Evolutionary conservation across 305 asterid genomes (phyloP), one percentile per base, ranked within the genome.

Genomic region (Nicotiana rustica): DNA sequence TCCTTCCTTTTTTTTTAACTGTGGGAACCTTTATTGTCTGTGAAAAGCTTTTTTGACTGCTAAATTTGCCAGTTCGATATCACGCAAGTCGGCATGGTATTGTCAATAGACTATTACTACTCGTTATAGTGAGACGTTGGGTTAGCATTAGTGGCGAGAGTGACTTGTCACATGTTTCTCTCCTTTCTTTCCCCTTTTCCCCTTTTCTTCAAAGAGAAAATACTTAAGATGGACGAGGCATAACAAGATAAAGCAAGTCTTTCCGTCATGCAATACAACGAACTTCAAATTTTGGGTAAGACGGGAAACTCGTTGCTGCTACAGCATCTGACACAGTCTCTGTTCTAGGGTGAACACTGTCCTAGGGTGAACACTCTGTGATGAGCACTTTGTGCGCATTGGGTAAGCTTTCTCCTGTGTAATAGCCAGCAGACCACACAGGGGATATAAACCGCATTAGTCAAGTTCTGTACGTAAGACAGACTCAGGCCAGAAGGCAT

Each of bases 101-200:
- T 75, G 17, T 75, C 79, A 75, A 52, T 75, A 47, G 4, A 31
- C 36, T 9, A 25, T 25, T 25, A 25, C 29, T 25, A 75, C 14
- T 70, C 47, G 79, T 52, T 75, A 18, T 62, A 75, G 65, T 19
- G 44, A 75, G 79, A 75, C 47, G 7, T 52, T 52, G 79, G 61
- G 25, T 75, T 75, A 21, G 47, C 47, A 75, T 75, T 75, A 52
- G 79, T 75, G 65, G 9, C 47, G 79, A 75, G 79, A 52, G 44
- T 52, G 79, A 75, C 79, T 29, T 52, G 14, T 71, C 78, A 70
- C 59, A 18, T 70, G 14, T 14, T 52, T 52, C 17, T 25, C 29
- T 14, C 59, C 17, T 52, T 52, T 52, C 29, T 25, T 25, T n/a
- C n/a, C n/a, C n/a, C n/a, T n/a, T n/a, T n/a, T 25, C 29, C 29